Conservation (phyloP, 177 flowering plant species). For the Telopea speciosissima region DNA sequence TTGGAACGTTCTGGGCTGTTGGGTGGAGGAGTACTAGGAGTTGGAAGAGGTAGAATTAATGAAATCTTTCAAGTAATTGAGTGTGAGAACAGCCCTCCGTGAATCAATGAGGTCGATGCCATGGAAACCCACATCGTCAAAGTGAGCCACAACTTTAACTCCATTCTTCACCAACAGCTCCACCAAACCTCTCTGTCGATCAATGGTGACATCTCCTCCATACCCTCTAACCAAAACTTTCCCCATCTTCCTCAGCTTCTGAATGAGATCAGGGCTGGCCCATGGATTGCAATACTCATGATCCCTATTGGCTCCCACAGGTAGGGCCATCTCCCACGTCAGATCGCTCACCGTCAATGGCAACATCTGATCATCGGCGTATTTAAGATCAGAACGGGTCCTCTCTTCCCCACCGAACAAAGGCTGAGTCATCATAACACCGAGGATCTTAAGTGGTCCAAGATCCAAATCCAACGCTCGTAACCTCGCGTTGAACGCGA, state of each 20-base stretch:
- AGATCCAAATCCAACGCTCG: constrained; percentile 13
- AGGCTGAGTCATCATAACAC: constrained; percentile 30
- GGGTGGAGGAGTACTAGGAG: too few relatives aligned
- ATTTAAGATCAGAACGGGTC: constrained; percentile 24
- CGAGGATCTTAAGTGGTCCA: constrained; percentile 27
- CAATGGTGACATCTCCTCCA: constrained; percentile 41
- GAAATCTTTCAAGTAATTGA: constrained; percentile 36
- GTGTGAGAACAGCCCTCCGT: constrained; percentile 20
- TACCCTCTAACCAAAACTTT: constrained; percentile 47
- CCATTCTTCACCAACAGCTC: constrained; percentile 37
- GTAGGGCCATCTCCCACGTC: constrained; percentile 34
- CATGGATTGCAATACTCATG: constrained; percentile 35
- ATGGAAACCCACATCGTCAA: constrained; percentile 54
- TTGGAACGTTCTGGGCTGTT: too few relatives aligned
- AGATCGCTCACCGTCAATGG: constrained; percentile 22
- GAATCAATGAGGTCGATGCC: constrained; percentile 38
- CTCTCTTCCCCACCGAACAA: constrained; percentile 30
- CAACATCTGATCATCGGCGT: constrained; percentile 16
- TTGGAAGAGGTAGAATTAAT: constrained; percentile 6
- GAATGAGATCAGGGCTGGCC: constrained; percentile 7
- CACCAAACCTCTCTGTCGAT: constrained; percentile 47
- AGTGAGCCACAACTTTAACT: constrained; percentile 40
- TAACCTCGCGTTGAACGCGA: constrained; percentile 23
- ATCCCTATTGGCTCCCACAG: constrained; percentile 28
- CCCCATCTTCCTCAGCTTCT: constrained; percentile 21